Percentiles rank a stretch among this genome's conserved stretches.
Conservation (phyloP, 2,329 filamentous ascomycete genomes). For the Ophiostoma montium region DNA sequence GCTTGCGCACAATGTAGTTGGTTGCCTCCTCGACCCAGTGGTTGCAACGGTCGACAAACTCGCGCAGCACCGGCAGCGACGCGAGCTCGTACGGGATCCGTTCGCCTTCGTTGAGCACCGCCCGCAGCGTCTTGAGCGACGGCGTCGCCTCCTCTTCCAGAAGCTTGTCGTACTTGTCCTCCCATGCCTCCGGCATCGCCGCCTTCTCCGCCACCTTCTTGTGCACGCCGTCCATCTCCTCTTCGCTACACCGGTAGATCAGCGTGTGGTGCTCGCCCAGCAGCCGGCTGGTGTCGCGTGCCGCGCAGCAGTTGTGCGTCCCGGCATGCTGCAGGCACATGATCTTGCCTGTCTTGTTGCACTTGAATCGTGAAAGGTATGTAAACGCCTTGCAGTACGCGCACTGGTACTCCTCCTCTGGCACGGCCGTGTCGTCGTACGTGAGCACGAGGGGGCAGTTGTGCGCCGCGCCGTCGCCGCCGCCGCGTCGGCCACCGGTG, state of each 20-base stretch:
- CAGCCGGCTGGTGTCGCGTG: constrained; percentile 51
- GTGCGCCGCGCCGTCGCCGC: background rate
- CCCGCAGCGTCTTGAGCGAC: constrained; percentile 71
- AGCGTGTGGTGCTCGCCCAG: constrained; percentile 57
- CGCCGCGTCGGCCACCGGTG: constrained; percentile 16
- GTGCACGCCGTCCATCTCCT: constrained; percentile 50
- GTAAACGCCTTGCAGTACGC: constrained; percentile 82
- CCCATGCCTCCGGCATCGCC: constrained; percentile 73
- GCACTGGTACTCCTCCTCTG: constrained; percentile 89
- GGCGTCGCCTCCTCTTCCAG: constrained; percentile 75
- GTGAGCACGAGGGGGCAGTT: constrained; percentile 29
- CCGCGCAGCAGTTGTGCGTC: constrained; percentile 64
- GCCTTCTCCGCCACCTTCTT: constrained; percentile 79
- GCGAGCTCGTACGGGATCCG: constrained; percentile 84
- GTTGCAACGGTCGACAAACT: constrained; percentile 91
- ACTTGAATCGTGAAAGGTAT: constrained; percentile 83
- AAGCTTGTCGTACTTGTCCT: constrained; percentile 73
- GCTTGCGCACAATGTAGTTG: constrained; percentile 91
- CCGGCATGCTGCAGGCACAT: constrained; percentile 76
- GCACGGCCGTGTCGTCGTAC: constrained; percentile 58
- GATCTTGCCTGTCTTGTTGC: constrained; percentile 65
- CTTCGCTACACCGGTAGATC: constrained; percentile 62
- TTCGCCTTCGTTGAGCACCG: constrained; percentile 82
- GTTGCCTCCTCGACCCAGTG: constrained; percentile 97
- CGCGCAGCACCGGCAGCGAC: constrained; percentile 65